These are phyloP conservation scores for Fusarium pininemorale DNA, from an alignment of 2,329 filamentous ascomycete species.

Conservation along the genomic window DNA sequence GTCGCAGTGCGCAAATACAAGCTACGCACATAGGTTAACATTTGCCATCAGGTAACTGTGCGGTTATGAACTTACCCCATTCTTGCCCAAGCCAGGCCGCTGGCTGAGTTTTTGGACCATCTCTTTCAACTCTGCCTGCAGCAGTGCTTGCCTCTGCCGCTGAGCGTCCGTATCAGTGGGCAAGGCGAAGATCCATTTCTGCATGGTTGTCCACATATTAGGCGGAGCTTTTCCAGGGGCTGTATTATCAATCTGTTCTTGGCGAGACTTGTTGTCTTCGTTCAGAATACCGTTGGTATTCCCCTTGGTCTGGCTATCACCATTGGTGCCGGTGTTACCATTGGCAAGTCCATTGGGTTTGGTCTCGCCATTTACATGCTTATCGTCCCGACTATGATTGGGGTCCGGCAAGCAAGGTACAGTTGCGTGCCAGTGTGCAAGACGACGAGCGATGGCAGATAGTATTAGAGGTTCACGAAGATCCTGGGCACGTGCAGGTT, in stretches of 20 bases:
- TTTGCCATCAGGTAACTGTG: neutral
- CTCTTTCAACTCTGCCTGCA: slow-evolving; percentile 79
- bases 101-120: slow-evolving; percentile 78
- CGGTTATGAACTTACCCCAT: slow-evolving; percentile 67
- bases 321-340: slow-evolving; percentile 42
- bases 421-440: slow-evolving; percentile 92
- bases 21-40: slow-evolving; percentile 54
- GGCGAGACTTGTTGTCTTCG: slow-evolving; percentile 41
- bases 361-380: slow-evolving; percentile 48
- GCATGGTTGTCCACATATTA: slow-evolving; percentile 94
- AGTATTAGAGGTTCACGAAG: slow-evolving; percentile 80
- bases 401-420: slow-evolving; percentile 64
- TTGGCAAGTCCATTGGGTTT: slow-evolving; percentile 39
- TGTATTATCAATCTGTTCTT: slow-evolving; percentile 58
- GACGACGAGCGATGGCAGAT: slow-evolving; percentile 80
- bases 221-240: slow-evolving; percentile 77
- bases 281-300: slow-evolving; percentile 41
- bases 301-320: slow-evolving; percentile 46
- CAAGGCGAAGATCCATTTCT: slow-evolving; percentile 92
- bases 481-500: slow-evolving; percentile 81
- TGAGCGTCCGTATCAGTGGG: slow-evolving; percentile 77
- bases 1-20: slow-evolving; percentile 95
- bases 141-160: slow-evolving; percentile 68
- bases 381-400: slow-evolving; percentile 28
- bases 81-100: slow-evolving; percentile 77